Evolutionary conservation across 2,329 filamentous ascomycete species (phyloP), one percentile per base, ranked within the genome.

Genomic region (Ilyonectria destructans): DNA sequence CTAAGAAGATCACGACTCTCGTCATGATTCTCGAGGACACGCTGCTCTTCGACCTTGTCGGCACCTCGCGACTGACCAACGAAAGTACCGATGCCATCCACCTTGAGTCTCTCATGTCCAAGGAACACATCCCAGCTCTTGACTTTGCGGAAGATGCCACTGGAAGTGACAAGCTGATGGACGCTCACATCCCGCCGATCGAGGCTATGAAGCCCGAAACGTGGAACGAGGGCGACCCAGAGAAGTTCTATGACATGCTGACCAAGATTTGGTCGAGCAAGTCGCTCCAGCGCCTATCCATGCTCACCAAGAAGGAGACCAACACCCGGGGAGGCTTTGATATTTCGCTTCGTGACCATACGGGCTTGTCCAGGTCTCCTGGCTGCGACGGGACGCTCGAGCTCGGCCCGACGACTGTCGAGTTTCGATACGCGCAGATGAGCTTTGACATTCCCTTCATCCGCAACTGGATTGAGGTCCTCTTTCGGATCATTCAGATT

Each of bases 341-440:
- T 0, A 26, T 76, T 0, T 55, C 43, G 0, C 37, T 74, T 1
- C 67, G 72, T 1, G 17, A 58, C 6, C 6, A 43, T 0, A 6
- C 33, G 0, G 65, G 64, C 21, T 12, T 7, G 4, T 19, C 6
- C 6, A 4, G n/a, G 2, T 6, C 4, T 4, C 19, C 21, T 12
- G 6, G 7, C 2, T 3, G 26, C 5, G 7, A 6, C 0, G 48
- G 8, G 1, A 10, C 65, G 1, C 23, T 68, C 2, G 71, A 75
- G 26, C 35, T 54, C 0, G 57, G 67, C 2, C 63, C 65, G 5
- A 66, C 70, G 6, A 78, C 77, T 0, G 35, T 76, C 2, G 75
- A 76, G 54, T 77, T 78, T 33, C 66, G 71, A 0, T 74, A 78
- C 7, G 62, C 74, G 1, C 75, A 76, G n/a, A 74, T 74, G 71